Evolutionary conservation across 306 rosid genomes (phyloP).

Genomic region (Comarum palustre): DNA sequence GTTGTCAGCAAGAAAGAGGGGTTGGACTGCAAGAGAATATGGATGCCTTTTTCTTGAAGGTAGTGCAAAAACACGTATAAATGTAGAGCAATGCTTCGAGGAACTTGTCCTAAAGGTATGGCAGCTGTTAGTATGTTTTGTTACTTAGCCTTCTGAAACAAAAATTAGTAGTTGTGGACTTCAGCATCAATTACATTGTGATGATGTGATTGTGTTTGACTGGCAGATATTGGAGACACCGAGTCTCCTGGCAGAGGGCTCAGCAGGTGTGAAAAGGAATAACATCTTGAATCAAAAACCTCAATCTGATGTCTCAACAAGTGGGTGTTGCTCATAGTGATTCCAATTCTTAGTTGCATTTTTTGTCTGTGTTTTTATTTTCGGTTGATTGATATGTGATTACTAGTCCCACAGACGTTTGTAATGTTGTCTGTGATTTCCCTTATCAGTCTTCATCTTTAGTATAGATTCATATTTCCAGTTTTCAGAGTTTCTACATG

Average conservation of each 20-base stretch:
- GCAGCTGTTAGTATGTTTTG: background rate
- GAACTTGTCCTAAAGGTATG: slow-evolving; percentile 75
- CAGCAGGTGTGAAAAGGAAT: slow-evolving; percentile 64
- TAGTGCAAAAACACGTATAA: slow-evolving; percentile 74
- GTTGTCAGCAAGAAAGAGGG: slow-evolving; percentile 69
- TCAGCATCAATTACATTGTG: slow-evolving; percentile 2
- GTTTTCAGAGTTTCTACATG: background rate
- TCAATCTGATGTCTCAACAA: slow-evolving; percentile 41
- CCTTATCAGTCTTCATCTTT: background rate
- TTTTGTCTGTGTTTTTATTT: background rate
- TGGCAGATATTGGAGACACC: slow-evolving; percentile 77
- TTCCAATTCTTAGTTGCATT: background rate
- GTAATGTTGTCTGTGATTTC: background rate
- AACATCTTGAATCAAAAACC: slow-evolving; percentile 63
- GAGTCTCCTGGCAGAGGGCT: slow-evolving; percentile 65
- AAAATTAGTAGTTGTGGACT: background rate
- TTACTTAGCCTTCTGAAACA: background rate
- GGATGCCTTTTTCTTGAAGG: slow-evolving; percentile 73
- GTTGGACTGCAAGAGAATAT: slow-evolving; percentile 62
- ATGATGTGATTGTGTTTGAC: slow-evolving; percentile 3
- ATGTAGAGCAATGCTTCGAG: slow-evolving; percentile 73
- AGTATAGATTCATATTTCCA: background rate
- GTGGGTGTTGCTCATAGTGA: slow-evolving; percentile 66
- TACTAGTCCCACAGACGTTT: background rate
- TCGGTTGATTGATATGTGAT: background rate